Percentiles rank a stretch among this genome's conserved stretches.
Evolutionary conservation across 2,329 filamentous ascomycete genomes (phyloP).

Genomic region (Hawksworthiomyces lignivorus): DNA sequence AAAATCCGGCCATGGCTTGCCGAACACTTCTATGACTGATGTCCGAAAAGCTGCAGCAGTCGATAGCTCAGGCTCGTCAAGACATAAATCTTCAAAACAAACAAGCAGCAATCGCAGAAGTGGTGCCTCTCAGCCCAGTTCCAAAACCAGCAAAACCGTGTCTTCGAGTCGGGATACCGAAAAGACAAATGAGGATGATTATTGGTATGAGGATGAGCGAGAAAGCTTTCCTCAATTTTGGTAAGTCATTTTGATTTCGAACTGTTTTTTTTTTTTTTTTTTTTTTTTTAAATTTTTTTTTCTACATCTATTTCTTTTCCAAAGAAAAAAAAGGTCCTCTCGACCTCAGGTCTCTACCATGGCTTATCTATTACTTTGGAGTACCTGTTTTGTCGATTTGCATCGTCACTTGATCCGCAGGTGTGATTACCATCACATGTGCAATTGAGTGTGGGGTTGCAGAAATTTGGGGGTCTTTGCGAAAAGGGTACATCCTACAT

Average conservation of each 20-base stretch:
- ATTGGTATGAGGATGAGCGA: constrained; percentile 47
- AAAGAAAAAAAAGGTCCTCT: too few species aligned
- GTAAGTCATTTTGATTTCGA: constrained; percentile 34
- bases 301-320: background rate
- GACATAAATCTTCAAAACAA: constrained; percentile 28
- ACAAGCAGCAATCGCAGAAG: constrained; percentile 27
- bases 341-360: too few species aligned
- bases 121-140: constrained; percentile 23
- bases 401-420: constrained; percentile 25
- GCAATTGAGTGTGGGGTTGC: too few species aligned
- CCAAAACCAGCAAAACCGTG: constrained; percentile 44
- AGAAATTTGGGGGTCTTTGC: too few species aligned
- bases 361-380: too few species aligned
- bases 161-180: constrained; percentile 35
- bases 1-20: constrained; percentile 47
- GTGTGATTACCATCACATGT: constrained; percentile 16
- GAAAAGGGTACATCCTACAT: too few species aligned
- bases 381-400: constrained; percentile 19
- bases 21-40: constrained; percentile 47
- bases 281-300: constrained; percentile 1
- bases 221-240: constrained; percentile 60
- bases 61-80: constrained; percentile 28
- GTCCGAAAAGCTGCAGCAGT: constrained; percentile 40
- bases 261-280: constrained; percentile 7
- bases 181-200: constrained; percentile 40